Evolutionary conservation across 2,329 filamentous ascomycete species (phyloP).

Genomic region (Neonectria sp.): DNA sequence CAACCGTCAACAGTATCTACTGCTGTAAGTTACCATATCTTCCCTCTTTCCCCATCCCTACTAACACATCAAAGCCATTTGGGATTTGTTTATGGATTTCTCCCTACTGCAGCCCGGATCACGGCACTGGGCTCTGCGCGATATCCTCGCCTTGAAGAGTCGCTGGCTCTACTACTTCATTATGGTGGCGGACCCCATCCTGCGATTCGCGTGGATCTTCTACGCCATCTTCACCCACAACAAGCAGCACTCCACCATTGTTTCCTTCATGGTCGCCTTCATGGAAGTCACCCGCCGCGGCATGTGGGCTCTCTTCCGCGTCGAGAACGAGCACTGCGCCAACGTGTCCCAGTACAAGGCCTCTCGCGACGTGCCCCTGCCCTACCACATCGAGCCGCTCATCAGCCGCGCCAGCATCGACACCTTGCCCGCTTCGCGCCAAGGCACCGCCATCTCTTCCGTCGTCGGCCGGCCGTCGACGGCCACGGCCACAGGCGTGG

Average conservation of each 20-base stretch:
- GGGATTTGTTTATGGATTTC: constrained; percentile 98
- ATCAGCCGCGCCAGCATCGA: constrained; percentile 60
- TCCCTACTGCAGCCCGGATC: constrained; percentile 86
- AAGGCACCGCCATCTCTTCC: constrained; percentile 24
- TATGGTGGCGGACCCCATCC: constrained; percentile 85
- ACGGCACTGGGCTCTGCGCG: constrained; percentile 77
- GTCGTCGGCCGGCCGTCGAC: constrained; percentile 29
- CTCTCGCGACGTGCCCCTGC: constrained; percentile 87
- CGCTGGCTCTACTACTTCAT: constrained; percentile 89
- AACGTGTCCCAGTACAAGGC: constrained; percentile 94
- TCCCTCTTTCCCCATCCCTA: not conserved
- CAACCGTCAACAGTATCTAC: constrained; percentile 87
- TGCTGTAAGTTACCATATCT: constrained; percentile 69
- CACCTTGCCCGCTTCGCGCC: constrained; percentile 19
- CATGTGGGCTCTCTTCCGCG: constrained; percentile 92
- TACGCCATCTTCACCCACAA: constrained; percentile 88
- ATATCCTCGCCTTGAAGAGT: constrained; percentile 84
- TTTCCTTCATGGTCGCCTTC: constrained; percentile 84
- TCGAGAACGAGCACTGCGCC: constrained; percentile 97
- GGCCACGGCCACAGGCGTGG: constrained; percentile 35
- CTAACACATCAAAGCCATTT: constrained; percentile 71
- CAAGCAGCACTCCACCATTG: constrained; percentile 84
- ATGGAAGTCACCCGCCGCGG: constrained; percentile 88
- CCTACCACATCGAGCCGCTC: constrained; percentile 76
- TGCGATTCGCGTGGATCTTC: constrained; percentile 95